Evolutionary conservation across 2,329 filamentous ascomycete genomes (phyloP).

Genomic region (Fusarium devonianum): DNA sequence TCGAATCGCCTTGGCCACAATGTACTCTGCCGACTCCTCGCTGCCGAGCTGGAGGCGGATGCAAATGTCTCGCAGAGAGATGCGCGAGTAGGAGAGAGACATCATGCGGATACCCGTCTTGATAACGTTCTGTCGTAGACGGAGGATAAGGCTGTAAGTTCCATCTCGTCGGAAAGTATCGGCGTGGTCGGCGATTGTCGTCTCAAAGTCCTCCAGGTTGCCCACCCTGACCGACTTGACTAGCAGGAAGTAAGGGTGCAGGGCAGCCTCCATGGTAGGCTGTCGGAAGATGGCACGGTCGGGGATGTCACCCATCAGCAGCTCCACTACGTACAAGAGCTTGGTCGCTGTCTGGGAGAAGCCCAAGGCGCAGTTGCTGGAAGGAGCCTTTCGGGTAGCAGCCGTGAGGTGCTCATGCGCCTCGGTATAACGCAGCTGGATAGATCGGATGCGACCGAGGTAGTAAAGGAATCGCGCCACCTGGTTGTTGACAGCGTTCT

Average conservation of each 20-base stretch:
- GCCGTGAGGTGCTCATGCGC: constrained; percentile 93
- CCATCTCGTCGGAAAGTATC: constrained; percentile 90
- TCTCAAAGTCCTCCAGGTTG: constrained; percentile 92
- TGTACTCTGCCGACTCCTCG: constrained; percentile 98
- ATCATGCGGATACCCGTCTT: constrained; percentile 99
- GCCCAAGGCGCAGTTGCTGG: constrained; percentile 85
- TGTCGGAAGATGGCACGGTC: constrained; percentile 94
- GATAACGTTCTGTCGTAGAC: constrained; percentile 97
- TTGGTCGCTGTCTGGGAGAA: constrained; percentile 98
- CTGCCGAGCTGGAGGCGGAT: constrained; percentile 91
- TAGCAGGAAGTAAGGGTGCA: constrained; percentile 92
- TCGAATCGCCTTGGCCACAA: constrained; percentile 97
- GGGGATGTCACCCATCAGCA: constrained; percentile 98
- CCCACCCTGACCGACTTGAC: constrained; percentile 97
- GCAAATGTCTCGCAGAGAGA: constrained; percentile 96
- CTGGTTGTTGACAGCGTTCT: constrained; percentile 96
- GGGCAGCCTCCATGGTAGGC: constrained; percentile 81
- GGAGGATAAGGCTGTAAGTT: constrained; percentile 93
- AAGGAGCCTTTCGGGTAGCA: constrained; percentile 93
- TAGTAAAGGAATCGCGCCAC: constrained; percentile 98
- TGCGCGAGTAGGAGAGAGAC: constrained; percentile 96
- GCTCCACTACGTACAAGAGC: constrained; percentile 93
- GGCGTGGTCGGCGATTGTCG: constrained; percentile 80
- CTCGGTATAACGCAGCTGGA: constrained; percentile 96
- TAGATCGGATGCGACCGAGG: constrained; percentile 92